Evolutionary conservation across 371 early-diverging fungal species (phyloP).

Genomic region (Conidiobolus incongruus): DNA sequence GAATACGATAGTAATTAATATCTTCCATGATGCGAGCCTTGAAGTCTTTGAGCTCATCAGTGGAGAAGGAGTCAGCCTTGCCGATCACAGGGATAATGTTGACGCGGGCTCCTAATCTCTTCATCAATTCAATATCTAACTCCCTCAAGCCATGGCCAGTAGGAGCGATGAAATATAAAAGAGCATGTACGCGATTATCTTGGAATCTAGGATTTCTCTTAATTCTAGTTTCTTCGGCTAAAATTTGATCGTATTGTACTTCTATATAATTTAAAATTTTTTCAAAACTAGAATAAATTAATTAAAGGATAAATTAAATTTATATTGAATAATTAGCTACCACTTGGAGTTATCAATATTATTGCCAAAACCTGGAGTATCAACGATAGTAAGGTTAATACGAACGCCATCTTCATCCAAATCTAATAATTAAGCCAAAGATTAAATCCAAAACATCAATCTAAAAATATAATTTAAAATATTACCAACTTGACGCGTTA

Average conservation of each 20-base stretch:
- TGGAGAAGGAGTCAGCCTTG: constrained; percentile 53
- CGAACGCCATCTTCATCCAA: constrained; percentile 90
- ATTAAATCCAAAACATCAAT: not conserved
- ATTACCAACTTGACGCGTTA: constrained; percentile 1
- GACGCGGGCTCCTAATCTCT: constrained; percentile 66
- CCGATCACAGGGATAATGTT: constrained; percentile 88
- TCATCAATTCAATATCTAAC: constrained; percentile 94
- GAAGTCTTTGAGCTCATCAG: constrained; percentile 49
- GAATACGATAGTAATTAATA: constrained; percentile 78
- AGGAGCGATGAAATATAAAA: constrained; percentile 92
- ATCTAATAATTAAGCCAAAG: too few relatives aligned
- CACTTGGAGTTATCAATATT: constrained; percentile 59
- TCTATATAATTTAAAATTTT: constrained; percentile 85
- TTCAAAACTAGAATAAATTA: constrained; percentile 22
- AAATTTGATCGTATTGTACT: constrained; percentile 81
- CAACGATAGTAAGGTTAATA: constrained; percentile 66
- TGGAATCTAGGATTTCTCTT: constrained; percentile 92
- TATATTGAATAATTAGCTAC: constrained; percentile 11
- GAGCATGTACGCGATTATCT: constrained; percentile 92
- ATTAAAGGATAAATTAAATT: not conserved
- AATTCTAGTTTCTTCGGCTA: constrained; percentile 83
- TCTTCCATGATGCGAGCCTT: constrained; percentile 82
- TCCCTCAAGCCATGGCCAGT: constrained; percentile 93
- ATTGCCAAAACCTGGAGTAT: constrained; percentile 97
- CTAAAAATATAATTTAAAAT: not conserved